Conservation (phyloP, 176 grass and related monocot genomes). For the Elaeis guineensis region DNA sequence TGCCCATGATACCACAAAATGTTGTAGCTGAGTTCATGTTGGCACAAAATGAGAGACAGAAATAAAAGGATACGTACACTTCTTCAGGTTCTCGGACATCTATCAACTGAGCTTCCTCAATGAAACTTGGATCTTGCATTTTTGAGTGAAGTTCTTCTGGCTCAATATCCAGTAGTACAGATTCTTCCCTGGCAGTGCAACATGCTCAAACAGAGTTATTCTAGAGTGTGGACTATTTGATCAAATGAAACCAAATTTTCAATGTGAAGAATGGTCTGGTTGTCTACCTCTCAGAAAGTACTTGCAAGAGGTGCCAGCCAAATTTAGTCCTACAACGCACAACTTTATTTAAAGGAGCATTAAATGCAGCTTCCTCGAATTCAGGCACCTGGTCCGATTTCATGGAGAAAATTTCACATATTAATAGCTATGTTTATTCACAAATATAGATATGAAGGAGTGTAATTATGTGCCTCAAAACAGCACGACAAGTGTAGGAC, state of each 20-base stretch:
- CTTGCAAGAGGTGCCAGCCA: constrained; percentile 98
- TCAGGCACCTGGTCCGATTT: constrained; percentile 67
- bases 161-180: constrained; percentile 65
- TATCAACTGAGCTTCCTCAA: constrained; percentile 82
- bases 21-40: too few relatives aligned
- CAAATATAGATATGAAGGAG: too few relatives aligned
- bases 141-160: constrained; percentile 74
- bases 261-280: not conserved
- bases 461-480: too few relatives aligned
- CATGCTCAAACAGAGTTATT: not conserved
- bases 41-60: not conserved
- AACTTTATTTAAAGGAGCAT: constrained; percentile 89
- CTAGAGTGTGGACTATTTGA: too few relatives aligned
- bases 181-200: constrained; percentile 60
- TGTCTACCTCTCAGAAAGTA: constrained; percentile 91
- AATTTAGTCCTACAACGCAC: constrained; percentile 92
- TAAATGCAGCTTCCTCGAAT: constrained; percentile 93
- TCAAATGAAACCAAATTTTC: too few relatives aligned
- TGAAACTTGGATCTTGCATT: constrained; percentile 83
- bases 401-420: constrained; percentile 13
- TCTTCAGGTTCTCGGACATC: constrained; percentile 95
- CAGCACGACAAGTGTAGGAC: too few relatives aligned
- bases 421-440: too few relatives aligned
- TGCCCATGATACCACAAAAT: too few relatives aligned
- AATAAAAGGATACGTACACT: constrained; percentile 51